Evolutionary conservation across 805 yeast genomes (phyloP).

Genomic region (Hanseniaspora mollemarum): DNA sequence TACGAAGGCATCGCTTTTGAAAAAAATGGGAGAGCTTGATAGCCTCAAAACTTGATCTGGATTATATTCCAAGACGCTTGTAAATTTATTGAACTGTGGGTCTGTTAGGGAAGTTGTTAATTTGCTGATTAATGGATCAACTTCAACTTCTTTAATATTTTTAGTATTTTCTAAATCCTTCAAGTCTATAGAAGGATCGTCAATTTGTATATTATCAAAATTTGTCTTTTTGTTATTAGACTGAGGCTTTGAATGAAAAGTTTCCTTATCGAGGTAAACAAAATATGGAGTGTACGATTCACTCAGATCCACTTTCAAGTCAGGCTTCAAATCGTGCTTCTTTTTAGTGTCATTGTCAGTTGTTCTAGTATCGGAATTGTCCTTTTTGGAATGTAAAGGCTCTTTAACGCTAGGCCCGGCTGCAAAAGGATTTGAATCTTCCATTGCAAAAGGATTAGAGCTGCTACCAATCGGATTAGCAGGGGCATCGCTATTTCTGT

Average conservation of each 20-base stretch:
- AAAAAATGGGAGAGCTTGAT: slow-evolving; percentile 15
- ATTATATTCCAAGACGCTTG: slow-evolving; percentile 63
- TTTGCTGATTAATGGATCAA: slow-evolving; percentile 37
- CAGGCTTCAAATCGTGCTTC: slow-evolving; percentile 24
- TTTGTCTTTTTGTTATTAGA: slow-evolving; percentile 30
- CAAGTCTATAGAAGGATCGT: slow-evolving; percentile 33
- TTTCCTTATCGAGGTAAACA: slow-evolving; percentile 63
- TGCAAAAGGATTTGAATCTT: slow-evolving; percentile 23
- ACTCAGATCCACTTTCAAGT: slow-evolving; percentile 20
- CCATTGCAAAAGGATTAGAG: slow-evolving; percentile 22
- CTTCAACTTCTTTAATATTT: slow-evolving; percentile 2
- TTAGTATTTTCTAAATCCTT: slow-evolving; percentile 22
- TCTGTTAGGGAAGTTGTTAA: slow-evolving; percentile 55
- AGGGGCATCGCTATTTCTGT: no score
- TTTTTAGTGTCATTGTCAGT: slow-evolving; percentile 25
- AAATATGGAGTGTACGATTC: slow-evolving; percentile 50
- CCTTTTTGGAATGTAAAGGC: no score
- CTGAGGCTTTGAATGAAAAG: slow-evolving; percentile 40
- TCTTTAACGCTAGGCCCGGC: slow-evolving; percentile 1
- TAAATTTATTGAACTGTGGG: slow-evolving; percentile 65
- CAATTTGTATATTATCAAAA: slow-evolving; percentile 40
- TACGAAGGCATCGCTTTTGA: slow-evolving; percentile 14
- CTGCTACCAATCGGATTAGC: slow-evolving; percentile 29
- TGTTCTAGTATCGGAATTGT: slow-evolving; percentile 12
- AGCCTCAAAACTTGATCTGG: slow-evolving; percentile 76